phyloP scores from a whole-genome alignment of 2,329 filamentous ascomycete species.

The Xylariales sp. region DNA sequence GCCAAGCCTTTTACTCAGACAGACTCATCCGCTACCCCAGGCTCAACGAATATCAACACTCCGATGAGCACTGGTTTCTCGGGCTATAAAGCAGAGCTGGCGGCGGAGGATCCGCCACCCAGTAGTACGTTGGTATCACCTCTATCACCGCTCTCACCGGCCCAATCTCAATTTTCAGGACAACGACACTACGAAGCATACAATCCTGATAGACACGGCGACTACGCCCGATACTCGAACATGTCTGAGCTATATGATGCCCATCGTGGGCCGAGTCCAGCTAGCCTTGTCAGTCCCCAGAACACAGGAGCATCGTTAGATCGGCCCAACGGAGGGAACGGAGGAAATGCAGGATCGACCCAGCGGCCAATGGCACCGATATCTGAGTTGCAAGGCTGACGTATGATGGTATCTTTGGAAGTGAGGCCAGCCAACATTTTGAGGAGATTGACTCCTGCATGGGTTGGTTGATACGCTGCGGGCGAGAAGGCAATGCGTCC shows the following conservation, averaged over 20 bases:
- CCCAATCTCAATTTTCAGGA: too few relatives aligned
- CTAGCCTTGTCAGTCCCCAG: neutral
- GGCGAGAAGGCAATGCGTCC: too few relatives aligned
- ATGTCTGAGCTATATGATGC: neutral
- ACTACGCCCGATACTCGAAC: neutral
- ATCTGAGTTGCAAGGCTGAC: conserved; percentile 1
- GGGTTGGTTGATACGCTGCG: too few relatives aligned
- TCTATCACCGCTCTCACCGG: neutral
- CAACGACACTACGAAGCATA: conserved; percentile 3
- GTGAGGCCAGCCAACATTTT: too few relatives aligned
- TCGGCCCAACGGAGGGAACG: neutral
- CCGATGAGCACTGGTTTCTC: neutral
- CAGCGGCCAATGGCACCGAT: neutral
- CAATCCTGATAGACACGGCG: conserved; percentile 1
- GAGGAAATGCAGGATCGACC: too few relatives aligned
- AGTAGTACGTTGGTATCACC: too few relatives aligned
- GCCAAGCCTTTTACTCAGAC: neutral
- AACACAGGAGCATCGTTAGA: neutral
- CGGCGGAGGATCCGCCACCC: neutral
- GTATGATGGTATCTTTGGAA: too few relatives aligned
- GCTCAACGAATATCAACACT: neutral
- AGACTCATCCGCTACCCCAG: neutral
- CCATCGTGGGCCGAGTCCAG: neutral
- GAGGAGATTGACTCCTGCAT: too few relatives aligned
- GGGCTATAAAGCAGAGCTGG: neutral